These are phyloP conservation scores for Penicillium sp. DNA, from an alignment of 2,329 filamentous ascomycete genomes.

Conservation along the genomic window DNA sequence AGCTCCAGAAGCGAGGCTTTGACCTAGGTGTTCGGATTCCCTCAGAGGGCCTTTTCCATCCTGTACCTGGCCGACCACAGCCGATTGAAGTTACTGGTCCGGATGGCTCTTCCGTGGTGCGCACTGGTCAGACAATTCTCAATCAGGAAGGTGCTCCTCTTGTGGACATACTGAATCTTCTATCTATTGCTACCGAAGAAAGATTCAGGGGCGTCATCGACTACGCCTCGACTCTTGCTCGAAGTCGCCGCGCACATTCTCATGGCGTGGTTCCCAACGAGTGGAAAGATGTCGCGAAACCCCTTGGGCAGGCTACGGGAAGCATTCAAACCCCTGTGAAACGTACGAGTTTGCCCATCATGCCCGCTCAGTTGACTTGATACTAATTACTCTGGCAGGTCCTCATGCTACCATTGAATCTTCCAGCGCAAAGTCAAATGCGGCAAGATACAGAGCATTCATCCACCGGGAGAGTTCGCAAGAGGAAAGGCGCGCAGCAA, in stretches of 20 bases:
- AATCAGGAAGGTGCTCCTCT: slow-evolving; percentile 66
- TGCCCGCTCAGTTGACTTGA: background rate
- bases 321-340: slow-evolving; percentile 40
- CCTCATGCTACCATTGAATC: slow-evolving; percentile 39
- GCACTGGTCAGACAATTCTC: slow-evolving; percentile 67
- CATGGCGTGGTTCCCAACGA: slow-evolving; percentile 76
- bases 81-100: slow-evolving; percentile 54
- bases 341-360: slow-evolving; percentile 31
- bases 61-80: slow-evolving; percentile 42
- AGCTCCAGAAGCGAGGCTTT: slow-evolving; percentile 56
- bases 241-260: slow-evolving; percentile 70
- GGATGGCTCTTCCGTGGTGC: slow-evolving; percentile 61
- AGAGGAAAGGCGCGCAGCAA: slow-evolving; percentile 69
- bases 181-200: slow-evolving; percentile 81
- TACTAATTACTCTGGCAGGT: slow-evolving; percentile 29
- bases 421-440: slow-evolving; percentile 45
- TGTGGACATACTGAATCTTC: slow-evolving; percentile 75
- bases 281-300: slow-evolving; percentile 67
- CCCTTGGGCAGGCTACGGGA: slow-evolving; percentile 29
- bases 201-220: slow-evolving; percentile 72
- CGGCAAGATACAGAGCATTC: slow-evolving; percentile 57
- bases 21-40: slow-evolving; percentile 60
- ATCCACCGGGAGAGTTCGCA: slow-evolving; percentile 65
- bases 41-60: slow-evolving; percentile 53
- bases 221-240: slow-evolving; percentile 69